phyloP scores from a whole-genome alignment of 805 yeast genomes.

The Wickerhamiella australiensis region DNA sequence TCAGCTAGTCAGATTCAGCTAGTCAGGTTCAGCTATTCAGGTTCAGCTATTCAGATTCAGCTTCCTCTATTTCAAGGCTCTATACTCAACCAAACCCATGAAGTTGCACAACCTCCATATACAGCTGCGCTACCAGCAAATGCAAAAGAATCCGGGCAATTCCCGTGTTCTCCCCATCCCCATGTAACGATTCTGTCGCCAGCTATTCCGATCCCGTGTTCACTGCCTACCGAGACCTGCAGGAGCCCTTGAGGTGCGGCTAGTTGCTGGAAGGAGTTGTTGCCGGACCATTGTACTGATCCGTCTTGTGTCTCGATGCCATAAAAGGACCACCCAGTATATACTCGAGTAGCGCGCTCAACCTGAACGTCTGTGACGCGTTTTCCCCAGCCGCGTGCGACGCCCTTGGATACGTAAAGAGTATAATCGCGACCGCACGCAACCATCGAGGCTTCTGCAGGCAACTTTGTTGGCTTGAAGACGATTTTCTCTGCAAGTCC shows the following conservation, averaged over 20 bases:
- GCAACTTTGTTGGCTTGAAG: conserved; percentile 14
- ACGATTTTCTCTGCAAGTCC: conserved; percentile 17
- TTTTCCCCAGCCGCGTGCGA: conserved; percentile 28
- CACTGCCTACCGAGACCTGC: conserved; percentile 56
- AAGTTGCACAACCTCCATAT: conserved; percentile 28
- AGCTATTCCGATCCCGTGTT: conserved; percentile 52
- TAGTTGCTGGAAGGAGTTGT: conserved; percentile 63
- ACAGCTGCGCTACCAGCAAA: conserved; percentile 11
- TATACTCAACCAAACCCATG: conserved; percentile 18
- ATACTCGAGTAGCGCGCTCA: conserved; percentile 66
- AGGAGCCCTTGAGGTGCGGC: conserved; percentile 19
- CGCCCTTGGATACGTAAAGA: conserved; percentile 22
- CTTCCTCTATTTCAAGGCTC: background rate
- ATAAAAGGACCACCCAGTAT: conserved; percentile 32
- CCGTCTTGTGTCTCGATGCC: conserved; percentile 10
- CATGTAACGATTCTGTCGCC: conserved; percentile 45
- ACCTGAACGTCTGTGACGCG: conserved; percentile 21
- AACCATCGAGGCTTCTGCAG: conserved; percentile 16
- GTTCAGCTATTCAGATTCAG: too few relatives aligned
- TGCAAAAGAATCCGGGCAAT: conserved; percentile 47
- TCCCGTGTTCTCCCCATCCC: conserved; percentile 99
- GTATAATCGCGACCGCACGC: conserved; percentile 52
- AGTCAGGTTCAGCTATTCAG: too few relatives aligned
- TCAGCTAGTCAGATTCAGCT: too few relatives aligned
- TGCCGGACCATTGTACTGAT: conserved; percentile 50